Evolutionary conservation across 306 rosid genomes (phyloP), one percentile per base, ranked within the genome.

Genomic region (Rosa persica): DNA sequence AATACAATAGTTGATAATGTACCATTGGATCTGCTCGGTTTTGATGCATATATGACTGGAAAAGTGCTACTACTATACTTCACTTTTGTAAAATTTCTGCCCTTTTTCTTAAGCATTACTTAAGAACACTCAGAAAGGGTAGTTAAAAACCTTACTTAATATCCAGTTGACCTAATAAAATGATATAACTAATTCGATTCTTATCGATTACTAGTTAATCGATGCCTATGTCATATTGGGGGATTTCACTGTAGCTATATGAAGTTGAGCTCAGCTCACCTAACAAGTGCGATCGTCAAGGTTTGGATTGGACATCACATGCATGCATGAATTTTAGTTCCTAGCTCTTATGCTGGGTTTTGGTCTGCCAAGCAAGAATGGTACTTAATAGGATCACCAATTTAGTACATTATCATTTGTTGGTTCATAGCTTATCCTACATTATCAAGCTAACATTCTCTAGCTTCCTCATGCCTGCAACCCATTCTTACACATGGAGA

Each of bases 191-290:
- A 70, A 17, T 23, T 61, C 20, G 43, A 60, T 55, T 49, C 76
- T 79, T 74, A 85, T 85, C 87, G 79, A 38, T 78, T 40, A 22
- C 43, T 23, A 25, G 70, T 42, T 44, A 82, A 66, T 1, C 5
- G 69, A 34, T 25, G 34, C 40, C 74, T 15, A 55, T 49, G 85
- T 77, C 80, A 76, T 72, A 1, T 44, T 8, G 70, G 25, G 78
- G 60, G 66, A 69, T 76, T 80, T 43, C 70, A 77, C 70, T 19
- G 72, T 74, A 25, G 38, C 74, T 42, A 27, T 19, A 3, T 67
- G 54, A 20, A 78, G 76, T 38, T 82, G 47, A 44, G 69, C 69
- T 81, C 7, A 69, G 66, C 30, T 9, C 3, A 38, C 67, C 77
- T 12, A 52, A 62, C 48, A 25, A 62, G 36, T 69, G 36, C 27